Evolutionary conservation across 306 rosid species (phyloP).

Genomic region (Mimosa bimucronata): DNA sequence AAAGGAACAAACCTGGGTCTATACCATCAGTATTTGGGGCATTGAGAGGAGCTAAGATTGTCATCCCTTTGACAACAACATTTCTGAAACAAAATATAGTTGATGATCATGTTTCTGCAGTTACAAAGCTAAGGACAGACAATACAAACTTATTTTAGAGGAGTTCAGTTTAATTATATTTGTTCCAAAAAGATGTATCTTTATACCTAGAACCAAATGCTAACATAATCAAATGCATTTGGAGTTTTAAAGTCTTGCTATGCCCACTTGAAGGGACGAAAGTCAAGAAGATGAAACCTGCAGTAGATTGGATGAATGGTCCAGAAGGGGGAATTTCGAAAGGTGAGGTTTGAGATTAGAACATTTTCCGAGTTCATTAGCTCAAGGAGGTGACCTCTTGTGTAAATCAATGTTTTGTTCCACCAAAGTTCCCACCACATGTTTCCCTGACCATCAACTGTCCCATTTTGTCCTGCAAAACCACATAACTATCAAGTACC

Average conservation of each 20-base stretch:
- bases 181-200: not conserved
- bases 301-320: slow-evolving; percentile 95
- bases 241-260: not conserved
- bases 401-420: slow-evolving; percentile 84
- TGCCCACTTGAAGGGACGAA: slow-evolving; percentile 12
- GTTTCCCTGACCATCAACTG: slow-evolving; percentile 87
- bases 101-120: slow-evolving; percentile 23
- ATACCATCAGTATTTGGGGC: slow-evolving; percentile 98
- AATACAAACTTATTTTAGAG: not conserved
- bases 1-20: slow-evolving; percentile 72
- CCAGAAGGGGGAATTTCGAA: slow-evolving; percentile 94
- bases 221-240: not conserved
- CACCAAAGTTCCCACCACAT: slow-evolving; percentile 99
- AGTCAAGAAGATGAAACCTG: slow-evolving; percentile 56
- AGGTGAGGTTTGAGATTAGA: slow-evolving; percentile 85
- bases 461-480: slow-evolving; percentile 85
- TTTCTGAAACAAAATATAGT: slow-evolving; percentile 63
- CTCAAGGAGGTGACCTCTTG: slow-evolving; percentile 96
- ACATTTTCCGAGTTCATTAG: slow-evolving; percentile 75
- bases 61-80: slow-evolving; percentile 90
- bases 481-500: slow-evolving; percentile 20
- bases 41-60: slow-evolving; percentile 89
- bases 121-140: slow-evolving; percentile 20
- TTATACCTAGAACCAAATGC: not conserved
- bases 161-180: slow-evolving; percentile 6